phyloP scores from a whole-genome alignment of 176 grass and related monocot species.

The Zea luxurians region DNA sequence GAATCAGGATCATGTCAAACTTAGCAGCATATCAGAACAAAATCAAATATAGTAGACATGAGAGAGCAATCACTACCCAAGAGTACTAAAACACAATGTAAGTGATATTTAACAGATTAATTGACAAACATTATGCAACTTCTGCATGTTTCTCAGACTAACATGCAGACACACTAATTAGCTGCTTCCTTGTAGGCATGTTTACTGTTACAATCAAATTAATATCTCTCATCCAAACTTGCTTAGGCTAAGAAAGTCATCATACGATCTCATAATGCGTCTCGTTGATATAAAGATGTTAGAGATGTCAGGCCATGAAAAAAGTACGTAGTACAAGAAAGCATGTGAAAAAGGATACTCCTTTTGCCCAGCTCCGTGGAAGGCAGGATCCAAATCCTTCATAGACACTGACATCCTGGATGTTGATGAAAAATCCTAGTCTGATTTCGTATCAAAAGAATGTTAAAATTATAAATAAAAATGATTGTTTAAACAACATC shows the following conservation, averaged over 20 bases:
- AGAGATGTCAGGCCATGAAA: conserved; percentile 4
- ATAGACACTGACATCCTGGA: conserved; percentile 68
- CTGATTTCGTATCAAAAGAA: conserved; percentile 54
- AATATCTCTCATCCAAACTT: neutral
- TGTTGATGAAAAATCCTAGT: conserved; percentile 39
- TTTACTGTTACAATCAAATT: neutral
- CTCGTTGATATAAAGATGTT: neutral
- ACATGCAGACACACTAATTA: neutral
- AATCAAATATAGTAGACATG: neutral
- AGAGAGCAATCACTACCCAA: neutral
- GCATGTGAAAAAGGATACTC: conserved; percentile 70
- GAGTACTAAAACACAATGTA: neutral
- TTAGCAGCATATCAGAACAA: neutral
- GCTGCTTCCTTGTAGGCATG: neutral
- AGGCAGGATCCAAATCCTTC: conserved; percentile 84
- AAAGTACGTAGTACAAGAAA: neutral
- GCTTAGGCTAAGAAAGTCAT: conserved; percentile 1
- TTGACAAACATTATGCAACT: neutral
- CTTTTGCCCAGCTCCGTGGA: conserved; percentile 75
- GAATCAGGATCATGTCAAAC: neutral
- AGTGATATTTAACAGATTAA: neutral
- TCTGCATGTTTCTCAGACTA: neutral
- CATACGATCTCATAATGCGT: neutral
- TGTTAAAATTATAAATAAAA: conserved; percentile 16
- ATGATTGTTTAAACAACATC: neutral